Conservation (phyloP, 1,139 yeast species). For the Blastobotrys apis region DNA sequence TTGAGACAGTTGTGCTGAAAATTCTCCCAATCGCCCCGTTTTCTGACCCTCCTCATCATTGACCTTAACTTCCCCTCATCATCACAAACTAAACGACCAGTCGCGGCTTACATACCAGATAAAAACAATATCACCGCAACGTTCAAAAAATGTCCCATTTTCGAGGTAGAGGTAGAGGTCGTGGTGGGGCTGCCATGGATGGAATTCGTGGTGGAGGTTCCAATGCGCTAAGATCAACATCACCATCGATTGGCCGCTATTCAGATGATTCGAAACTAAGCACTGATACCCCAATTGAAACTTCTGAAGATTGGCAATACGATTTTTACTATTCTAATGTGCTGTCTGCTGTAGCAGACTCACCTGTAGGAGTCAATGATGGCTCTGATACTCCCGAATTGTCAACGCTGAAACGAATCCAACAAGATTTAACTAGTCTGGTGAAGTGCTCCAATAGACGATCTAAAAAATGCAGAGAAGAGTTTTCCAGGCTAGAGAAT, state of each 20-base stretch:
- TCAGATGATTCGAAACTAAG: neutral
- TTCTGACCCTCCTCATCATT: no score
- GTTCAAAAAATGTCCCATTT: constrained; percentile 6
- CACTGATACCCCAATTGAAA: neutral
- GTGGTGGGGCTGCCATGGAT: neutral
- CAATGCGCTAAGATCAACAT: neutral
- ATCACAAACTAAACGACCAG: neutral
- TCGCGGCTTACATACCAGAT: no score
- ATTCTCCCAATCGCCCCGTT: no score
- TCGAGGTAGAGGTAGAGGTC: constrained; percentile 5
- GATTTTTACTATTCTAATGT: constrained; percentile 10
- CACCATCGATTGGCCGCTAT: neutral
- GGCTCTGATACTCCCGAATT: constrained; percentile 6
- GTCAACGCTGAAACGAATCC: constrained; percentile 4
- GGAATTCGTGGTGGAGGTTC: neutral
- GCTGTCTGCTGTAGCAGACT: constrained; percentile 9
- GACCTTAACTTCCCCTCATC: neutral
- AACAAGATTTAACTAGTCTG: constrained; percentile 8
- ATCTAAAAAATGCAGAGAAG: constrained; percentile 13
- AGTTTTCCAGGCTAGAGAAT: constrained; percentile 19
- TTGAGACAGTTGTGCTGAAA: no score
- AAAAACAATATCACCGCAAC: no score
- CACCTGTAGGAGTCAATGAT: constrained; percentile 10
- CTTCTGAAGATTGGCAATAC: constrained; percentile 9
- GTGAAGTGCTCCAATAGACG: constrained; percentile 8